Evolutionary conservation across 2,329 filamentous ascomycete species (phyloP), one percentile per base, ranked within the genome.

Genomic region (Alternaria dauci): DNA sequence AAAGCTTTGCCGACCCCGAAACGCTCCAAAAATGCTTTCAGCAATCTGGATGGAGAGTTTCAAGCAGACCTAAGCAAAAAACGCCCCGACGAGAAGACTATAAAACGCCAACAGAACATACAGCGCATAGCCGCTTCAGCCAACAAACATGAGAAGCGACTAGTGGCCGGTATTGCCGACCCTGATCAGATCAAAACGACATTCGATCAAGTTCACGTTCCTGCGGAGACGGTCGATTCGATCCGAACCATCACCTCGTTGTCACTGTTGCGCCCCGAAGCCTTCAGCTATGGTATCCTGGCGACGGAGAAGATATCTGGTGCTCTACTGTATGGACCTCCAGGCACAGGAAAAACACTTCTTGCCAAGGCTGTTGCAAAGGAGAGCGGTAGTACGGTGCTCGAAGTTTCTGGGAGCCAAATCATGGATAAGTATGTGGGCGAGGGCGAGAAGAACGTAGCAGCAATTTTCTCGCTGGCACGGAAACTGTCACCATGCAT

Each of bases 391-490:
- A 89, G 91, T 3, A 88, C 86, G 0, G 86, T 90, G 30, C 83
- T 99, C 39, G 94, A 98, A 78, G 88, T 98, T 42, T 94, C 90
- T 66, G 94, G 93, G 3, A 93, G 93, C 2, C 92, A 93, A 67
- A 91, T 99, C 69, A 96, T 97, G 78, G 92, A 97, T 76, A 98
- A 96, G 87, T 98, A 92, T 78, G 92, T 98, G 4, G 95, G 95
- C 23, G 93, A 98, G 77, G 92, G 92, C 61, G 95, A 99, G 81
- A 98, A 98, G 84, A 96, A 96, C 74, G 76, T 98, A 55, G 90
- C 91, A 53, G 94, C 94, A 0, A 89, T 98, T 41, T 99, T 99
- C 80, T 91, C 88, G 0, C 84, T 98, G 0, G 95, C 95, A 4
- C 93, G 93, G 80, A 97, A 97, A 78, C 86, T 97, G 8, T 90